These are phyloP conservation scores for Lablab purpureus DNA, from an alignment of 306 rosid species.

Conservation along the genomic window DNA sequence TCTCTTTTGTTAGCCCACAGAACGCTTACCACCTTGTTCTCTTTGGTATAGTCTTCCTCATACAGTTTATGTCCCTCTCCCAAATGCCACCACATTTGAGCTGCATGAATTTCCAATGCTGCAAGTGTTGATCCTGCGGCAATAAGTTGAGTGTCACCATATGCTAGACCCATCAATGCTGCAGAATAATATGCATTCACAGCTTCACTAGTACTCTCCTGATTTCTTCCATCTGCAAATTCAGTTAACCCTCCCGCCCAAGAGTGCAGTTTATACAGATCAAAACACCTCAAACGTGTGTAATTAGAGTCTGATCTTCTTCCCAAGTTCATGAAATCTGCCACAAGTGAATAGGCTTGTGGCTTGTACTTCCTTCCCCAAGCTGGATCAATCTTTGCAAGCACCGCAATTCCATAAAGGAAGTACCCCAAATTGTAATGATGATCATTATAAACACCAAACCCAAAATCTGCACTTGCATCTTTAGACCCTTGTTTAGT, in stretches of 20 bases:
- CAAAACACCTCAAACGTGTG: constrained; percentile 75
- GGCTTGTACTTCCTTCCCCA: constrained; percentile 81
- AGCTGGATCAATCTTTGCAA: constrained; percentile 78
- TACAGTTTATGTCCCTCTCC: constrained; percentile 53
- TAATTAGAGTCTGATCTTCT: constrained; percentile 54
- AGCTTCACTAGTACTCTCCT: constrained; percentile 90
- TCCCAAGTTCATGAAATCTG: constrained; percentile 69
- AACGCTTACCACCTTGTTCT: constrained; percentile 73
- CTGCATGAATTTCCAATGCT: constrained; percentile 74
- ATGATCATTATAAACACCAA: constrained; percentile 83
- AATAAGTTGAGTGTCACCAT: constrained; percentile 76
- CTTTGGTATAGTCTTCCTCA: constrained; percentile 64
- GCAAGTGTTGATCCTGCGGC: constrained; percentile 69
- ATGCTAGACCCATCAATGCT: constrained; percentile 84
- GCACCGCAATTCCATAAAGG: constrained; percentile 81
- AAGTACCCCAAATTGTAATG: constrained; percentile 84
- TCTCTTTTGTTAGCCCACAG: constrained; percentile 87
- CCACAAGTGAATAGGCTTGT: constrained; percentile 73
- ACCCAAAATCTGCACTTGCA: constrained; percentile 78
- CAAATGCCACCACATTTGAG: constrained; percentile 92
- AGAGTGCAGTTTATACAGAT: constrained; percentile 72
- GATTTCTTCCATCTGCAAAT: constrained; percentile 73
- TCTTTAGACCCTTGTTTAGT: constrained; percentile 75
- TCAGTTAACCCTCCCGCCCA: constrained; percentile 84
- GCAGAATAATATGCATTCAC: constrained; percentile 88